Conservation (phyloP, 1,284 basidiomycete species). For the Clitocybe nebularis region DNA sequence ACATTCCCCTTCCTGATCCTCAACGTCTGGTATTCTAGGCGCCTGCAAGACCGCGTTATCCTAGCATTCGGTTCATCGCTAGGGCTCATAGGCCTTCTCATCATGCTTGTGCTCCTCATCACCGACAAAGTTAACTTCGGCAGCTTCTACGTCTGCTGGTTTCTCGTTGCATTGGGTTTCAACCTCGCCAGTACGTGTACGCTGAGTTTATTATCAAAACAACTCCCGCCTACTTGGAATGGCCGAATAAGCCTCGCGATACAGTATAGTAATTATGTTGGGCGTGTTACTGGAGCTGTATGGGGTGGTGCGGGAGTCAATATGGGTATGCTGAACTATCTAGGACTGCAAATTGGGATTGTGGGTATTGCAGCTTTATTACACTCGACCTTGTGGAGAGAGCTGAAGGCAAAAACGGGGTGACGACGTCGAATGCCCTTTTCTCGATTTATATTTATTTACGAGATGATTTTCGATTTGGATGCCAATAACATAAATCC, state of each 20-base stretch:
- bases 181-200: slow-evolving; percentile 67
- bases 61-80: slow-evolving; percentile 50
- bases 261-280: slow-evolving; percentile 65
- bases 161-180: slow-evolving; percentile 64
- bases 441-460: too few species aligned
- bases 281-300: slow-evolving; percentile 60
- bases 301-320: slow-evolving; percentile 65
- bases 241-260: slow-evolving; percentile 51
- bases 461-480: too few species aligned
- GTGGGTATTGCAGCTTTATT: slow-evolving; percentile 46
- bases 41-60: slow-evolving; percentile 58
- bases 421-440: too few species aligned
- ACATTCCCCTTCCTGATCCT: slow-evolving; percentile 64
- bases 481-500: too few species aligned
- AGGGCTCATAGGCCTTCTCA: slow-evolving; percentile 49
- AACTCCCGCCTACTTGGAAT: slow-evolving; percentile 62
- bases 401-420: not conserved
- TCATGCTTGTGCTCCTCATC: slow-evolving; percentile 44
- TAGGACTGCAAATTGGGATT: slow-evolving; percentile 59
- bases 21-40: slow-evolving; percentile 54
- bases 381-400: not conserved
- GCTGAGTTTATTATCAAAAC: slow-evolving; percentile 61
- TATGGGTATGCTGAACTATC: slow-evolving; percentile 61
- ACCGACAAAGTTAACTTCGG: slow-evolving; percentile 42
- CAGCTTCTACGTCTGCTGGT: slow-evolving; percentile 61